A percentile compares a stretch with the other conserved stretches of the same genome.
These are phyloP conservation scores for Rhizophora apiculata DNA, from an alignment of 345 rosid genomes.

Conservation along the genomic window DNA sequence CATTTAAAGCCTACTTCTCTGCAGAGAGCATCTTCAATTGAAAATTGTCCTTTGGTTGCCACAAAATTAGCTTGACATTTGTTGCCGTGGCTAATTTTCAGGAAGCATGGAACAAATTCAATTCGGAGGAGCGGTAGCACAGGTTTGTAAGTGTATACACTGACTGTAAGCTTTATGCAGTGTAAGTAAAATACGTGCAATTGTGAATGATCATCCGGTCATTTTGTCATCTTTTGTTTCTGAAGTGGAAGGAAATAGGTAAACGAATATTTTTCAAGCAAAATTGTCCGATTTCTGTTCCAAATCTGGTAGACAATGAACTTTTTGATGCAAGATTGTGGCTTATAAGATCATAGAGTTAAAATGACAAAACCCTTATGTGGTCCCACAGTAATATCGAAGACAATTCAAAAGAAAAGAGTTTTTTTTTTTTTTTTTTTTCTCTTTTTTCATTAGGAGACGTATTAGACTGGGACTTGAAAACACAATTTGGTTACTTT, in stretches of 20 bases:
- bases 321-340: background rate
- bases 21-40: too few species aligned
- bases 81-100: conserved; percentile 29
- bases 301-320: background rate
- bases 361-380: too few species aligned
- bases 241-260: conserved; percentile 16
- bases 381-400: too few species aligned
- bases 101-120: conserved; percentile 98
- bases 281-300: background rate
- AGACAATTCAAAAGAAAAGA: too few species aligned
- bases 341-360: too few species aligned
- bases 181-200: conserved; percentile 29
- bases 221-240: conserved; percentile 5
- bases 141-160: conserved; percentile 4
- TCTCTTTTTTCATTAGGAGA: too few species aligned
- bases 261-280: conserved; percentile 2
- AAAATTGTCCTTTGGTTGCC: too few species aligned
- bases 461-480: too few species aligned
- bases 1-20: too few species aligned
- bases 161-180: conserved; percentile 25
- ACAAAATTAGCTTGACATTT: too few species aligned
- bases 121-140: conserved; percentile 77
- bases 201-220: background rate
- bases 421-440: too few species aligned
- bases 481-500: too few species aligned